These are phyloP conservation scores for Sphagnum tenellum DNA, from an alignment of 225 moss, liverwort and hornwort genomes.

Conservation along the genomic window DNA sequence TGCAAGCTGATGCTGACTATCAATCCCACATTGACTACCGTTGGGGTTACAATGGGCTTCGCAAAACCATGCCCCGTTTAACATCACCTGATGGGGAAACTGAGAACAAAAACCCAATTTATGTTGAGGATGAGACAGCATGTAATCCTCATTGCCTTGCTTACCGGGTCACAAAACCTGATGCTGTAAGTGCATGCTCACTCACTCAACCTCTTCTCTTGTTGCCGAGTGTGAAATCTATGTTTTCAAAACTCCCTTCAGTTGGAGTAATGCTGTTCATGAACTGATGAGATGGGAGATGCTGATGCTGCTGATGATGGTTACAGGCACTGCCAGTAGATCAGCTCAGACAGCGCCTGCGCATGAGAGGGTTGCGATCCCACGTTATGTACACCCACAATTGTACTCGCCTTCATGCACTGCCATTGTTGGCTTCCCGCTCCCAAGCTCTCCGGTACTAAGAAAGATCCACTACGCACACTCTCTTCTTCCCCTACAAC, in stretches of 20 bases:
- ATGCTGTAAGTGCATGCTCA: conserved; percentile 17
- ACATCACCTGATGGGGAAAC: conserved; percentile 34
- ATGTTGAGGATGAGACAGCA: conserved; percentile 45
- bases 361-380: neutral
- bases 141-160: conserved; percentile 62
- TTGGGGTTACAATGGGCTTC: conserved; percentile 84
- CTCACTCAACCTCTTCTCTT: no score
- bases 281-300: no score
- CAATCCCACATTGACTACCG: conserved; percentile 70
- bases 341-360: neutral
- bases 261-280: no score
- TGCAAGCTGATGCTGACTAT: conserved; percentile 74
- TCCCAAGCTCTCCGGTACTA: conserved; percentile 3
- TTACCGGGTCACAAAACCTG: conserved; percentile 33
- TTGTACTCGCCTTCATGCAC: neutral
- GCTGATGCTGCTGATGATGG: no score
- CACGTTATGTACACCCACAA: conserved; percentile 2
- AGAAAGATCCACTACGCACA: no score
- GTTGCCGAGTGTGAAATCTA: no score
- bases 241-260: no score
- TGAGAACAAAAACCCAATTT: conserved; percentile 23
- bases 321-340: neutral
- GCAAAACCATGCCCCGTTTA: conserved; percentile 70
- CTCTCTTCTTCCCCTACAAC: no score
- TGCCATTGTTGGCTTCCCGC: conserved; percentile 3